Evolutionary conservation across 495 filamentous ascomycete species (phyloP), one percentile per base, ranked within the genome.

Genomic region (Aspergillus bridgeri): DNA sequence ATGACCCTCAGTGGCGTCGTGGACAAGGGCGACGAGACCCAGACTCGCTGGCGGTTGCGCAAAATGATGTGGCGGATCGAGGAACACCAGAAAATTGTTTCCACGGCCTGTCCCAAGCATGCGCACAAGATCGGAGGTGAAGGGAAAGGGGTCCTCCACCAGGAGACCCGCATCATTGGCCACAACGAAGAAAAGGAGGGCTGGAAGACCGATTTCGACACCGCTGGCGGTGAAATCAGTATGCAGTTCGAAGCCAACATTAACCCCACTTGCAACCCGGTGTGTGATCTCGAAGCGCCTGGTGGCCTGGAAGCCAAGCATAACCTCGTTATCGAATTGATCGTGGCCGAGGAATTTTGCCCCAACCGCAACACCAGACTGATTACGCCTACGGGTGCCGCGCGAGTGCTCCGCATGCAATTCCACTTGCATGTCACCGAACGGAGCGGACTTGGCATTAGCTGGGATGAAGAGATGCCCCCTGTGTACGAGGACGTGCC

Each of bases 381-480:
- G 45, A 81, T 89, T 22, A 91, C 90, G 1, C 92, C 93, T 5
- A 97, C 94, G 0, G 94, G 94, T 29, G 86, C 90, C 3, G 94
- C 94, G 0, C 84, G 94, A 48, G 92, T 99, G 24, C 77, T 99
- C 44, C 84, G 93, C 54, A 97, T 95, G 87, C 91, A 96, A 65
- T 97, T 97, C 80, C 81, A 81, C 59, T 74, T 91, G 33, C 75
- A 83, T 38, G 77, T 97, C 51, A 97, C 93, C 1, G 89, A 96
- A 69, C 82, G 92, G 38, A 82, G 81, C 18, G 94, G 95, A 2
- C 78, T 98, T 52, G 94, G 94, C 3, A 93, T 99, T 65, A 89
- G 86, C 66, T 99, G 94, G 94, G 94, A 99, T 57, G 91, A 96
- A 72, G 94, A 99, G 74, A 84, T 88, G 70, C 94, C 94, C 38